Evolutionary conservation across 2,329 filamentous ascomycete species (phyloP).

Genomic region (Dactylella cylindrospora): DNA sequence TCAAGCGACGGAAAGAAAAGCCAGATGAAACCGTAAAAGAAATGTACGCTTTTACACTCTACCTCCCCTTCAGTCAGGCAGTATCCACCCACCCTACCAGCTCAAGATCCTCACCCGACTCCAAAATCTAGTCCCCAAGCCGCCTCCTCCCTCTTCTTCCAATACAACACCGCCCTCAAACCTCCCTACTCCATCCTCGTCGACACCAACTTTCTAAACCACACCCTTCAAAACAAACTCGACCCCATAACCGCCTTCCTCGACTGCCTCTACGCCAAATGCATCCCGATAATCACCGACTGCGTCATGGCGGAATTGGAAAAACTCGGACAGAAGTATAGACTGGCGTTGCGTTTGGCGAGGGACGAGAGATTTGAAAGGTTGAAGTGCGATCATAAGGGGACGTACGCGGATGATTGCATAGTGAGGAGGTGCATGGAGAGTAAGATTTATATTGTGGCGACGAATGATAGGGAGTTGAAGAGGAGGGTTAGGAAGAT

Average conservation of each 20-base stretch:
- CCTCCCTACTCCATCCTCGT: slow-evolving; percentile 80
- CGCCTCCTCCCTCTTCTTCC: slow-evolving; percentile 81
- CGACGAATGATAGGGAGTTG: slow-evolving; percentile 58
- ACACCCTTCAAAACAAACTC: slow-evolving; percentile 88
- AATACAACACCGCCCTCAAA: slow-evolving; percentile 80
- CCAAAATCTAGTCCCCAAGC: slow-evolving; percentile 64
- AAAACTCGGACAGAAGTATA: slow-evolving; percentile 84
- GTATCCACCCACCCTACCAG: neutral
- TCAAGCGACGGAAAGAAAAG: slow-evolving; percentile 61
- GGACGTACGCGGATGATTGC: slow-evolving; percentile 84
- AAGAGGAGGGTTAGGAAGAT: slow-evolving; percentile 84
- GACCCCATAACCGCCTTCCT: slow-evolving; percentile 85
- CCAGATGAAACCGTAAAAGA: slow-evolving; percentile 69
- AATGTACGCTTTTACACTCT: slow-evolving; percentile 57
- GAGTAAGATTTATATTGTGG: slow-evolving; percentile 75
- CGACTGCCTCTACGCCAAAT: slow-evolving; percentile 91
- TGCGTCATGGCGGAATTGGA: slow-evolving; percentile 84
- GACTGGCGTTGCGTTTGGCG: slow-evolving; percentile 80
- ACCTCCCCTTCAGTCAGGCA: slow-evolving; percentile 44
- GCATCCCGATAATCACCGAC: slow-evolving; percentile 80
- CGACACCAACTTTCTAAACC: slow-evolving; percentile 87
- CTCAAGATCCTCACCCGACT: slow-evolving; percentile 10
- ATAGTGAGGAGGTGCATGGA: slow-evolving; percentile 72
- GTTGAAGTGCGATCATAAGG: slow-evolving; percentile 86
- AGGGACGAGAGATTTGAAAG: slow-evolving; percentile 86